Evolutionary conservation across 768 basidiomycete species (phyloP).

Genomic region (Calvatia gigantea): DNA sequence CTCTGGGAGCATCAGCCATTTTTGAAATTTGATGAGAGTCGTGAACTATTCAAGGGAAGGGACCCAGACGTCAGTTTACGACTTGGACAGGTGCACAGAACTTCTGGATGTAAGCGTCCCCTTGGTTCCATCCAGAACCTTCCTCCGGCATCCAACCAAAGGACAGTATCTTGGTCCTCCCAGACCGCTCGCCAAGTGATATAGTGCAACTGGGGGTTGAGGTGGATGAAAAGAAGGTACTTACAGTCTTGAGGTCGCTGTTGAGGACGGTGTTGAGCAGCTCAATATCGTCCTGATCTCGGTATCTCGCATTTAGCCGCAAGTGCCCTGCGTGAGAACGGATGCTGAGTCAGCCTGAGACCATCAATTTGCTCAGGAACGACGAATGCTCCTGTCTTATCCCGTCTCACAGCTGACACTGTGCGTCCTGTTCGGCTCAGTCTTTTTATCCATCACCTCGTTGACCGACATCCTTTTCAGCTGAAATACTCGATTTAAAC

Average conservation of each 20-base stretch:
- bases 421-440: conserved; percentile 10
- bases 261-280: conserved; percentile 32
- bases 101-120: not conserved
- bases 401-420: conserved; percentile 11
- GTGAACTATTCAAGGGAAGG: conserved; percentile 15
- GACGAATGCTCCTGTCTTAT: conserved; percentile 11
- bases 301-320: not conserved
- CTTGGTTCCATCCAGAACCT: conserved; percentile 12
- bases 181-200: not conserved
- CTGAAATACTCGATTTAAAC: conserved; percentile 15
- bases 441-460: conserved; percentile 5
- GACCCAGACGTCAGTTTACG: not conserved
- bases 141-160: conserved; percentile 47
- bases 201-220: conserved; percentile 4
- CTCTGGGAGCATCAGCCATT: conserved; percentile 81
- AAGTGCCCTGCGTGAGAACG: conserved; percentile 6
- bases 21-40: conserved; percentile 23
- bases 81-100: not conserved
- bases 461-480: not conserved
- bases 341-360: conserved; percentile 23
- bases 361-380: not conserved
- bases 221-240: conserved; percentile 19
- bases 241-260: conserved; percentile 39
- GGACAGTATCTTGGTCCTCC: not conserved
- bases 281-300: conserved; percentile 13